Evolutionary conservation across 2,329 filamentous ascomycete genomes (phyloP).

Genomic region (Aspergillus hortae): DNA sequence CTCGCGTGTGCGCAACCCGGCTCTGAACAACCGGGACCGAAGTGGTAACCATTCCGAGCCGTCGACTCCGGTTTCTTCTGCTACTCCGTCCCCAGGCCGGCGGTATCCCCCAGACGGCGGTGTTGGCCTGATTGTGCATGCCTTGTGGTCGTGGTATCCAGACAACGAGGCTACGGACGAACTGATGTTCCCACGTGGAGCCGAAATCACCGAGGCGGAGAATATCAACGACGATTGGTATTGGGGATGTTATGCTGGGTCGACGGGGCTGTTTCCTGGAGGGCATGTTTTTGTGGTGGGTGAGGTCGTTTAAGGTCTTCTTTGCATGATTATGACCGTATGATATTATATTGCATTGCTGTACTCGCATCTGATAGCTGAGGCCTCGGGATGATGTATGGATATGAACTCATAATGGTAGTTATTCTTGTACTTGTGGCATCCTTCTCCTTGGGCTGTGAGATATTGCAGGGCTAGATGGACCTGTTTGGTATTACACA

Average conservation of each 20-base stretch:
- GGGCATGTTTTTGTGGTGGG: conserved; percentile 62
- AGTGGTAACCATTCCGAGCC: conserved; percentile 5
- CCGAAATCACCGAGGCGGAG: conserved; percentile 77
- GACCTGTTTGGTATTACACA: too few species aligned
- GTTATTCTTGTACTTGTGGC: too few species aligned
- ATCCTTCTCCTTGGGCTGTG: too few species aligned
- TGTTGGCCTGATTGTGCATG: conserved; percentile 59
- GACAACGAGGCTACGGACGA: conserved; percentile 60
- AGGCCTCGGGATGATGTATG: too few species aligned
- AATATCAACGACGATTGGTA: conserved; percentile 91
- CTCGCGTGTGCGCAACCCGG: conserved; percentile 25
- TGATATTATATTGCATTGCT: too few species aligned
- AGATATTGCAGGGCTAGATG: too few species aligned
- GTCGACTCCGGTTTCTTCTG: conserved; percentile 58
- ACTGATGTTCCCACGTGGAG: conserved; percentile 76
- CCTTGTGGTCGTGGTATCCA: conserved; percentile 77
- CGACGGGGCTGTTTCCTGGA: conserved; percentile 74
- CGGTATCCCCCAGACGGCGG: conserved; percentile 74
- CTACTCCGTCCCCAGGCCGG: conserved; percentile 9
- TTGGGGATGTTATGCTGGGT: conserved; percentile 79
- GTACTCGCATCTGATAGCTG: too few species aligned
- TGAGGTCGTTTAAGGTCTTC: conserved; percentile 25
- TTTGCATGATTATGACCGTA: neutral
- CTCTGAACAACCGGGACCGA: conserved; percentile 8
- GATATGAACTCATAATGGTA: too few species aligned